Base-by-base conservation (phyloP, 441 rosid genomes). In the Manihot esculenta region DNA sequence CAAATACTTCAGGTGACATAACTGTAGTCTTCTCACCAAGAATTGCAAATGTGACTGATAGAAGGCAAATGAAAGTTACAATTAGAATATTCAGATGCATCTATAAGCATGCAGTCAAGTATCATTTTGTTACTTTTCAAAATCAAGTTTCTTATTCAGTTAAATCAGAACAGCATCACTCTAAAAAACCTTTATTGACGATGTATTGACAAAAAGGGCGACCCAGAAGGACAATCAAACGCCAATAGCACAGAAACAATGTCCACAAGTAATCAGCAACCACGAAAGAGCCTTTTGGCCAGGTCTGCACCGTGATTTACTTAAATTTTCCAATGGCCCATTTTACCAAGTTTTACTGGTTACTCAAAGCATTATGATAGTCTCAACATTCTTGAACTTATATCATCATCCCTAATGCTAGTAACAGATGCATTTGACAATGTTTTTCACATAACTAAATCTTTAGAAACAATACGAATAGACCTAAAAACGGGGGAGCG, bases 21-120 rank as follows among this genome's bases (percentile, higher is more conserved):
- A 93, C 94, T 33, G 97, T 95, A 41, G 99, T 95, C 87, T 95
- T 95, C 90, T 95, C 97, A 72, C 99, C 99, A 60, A 95, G 98
- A 56, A 88, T 81, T 68, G 86, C 78, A 82, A 93, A 93, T 54
- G 96, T 91, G 76, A 91, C 99, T 95, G 84, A 61, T 38, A 38
- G 42, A 38, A 38, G 42, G 42, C 42, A 38, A 71, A 63, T 18
- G 67, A 47, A 77, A 72, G 49, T 38, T 35, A 74, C 57, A 47
- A 23, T 76, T 51, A 81, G 73, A 72, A 74, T 41, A 62, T 53
- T 35, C 44, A 21, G 54, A 44, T 50, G 51, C 54, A 77, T 41
- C 48, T 27, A 47, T 33, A 35, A 64, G 68, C 42, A 7, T 38
- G 42, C 0, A 54, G 35, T 64, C 26, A 50, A 60, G 27, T 5